Evolutionary conservation across 2,329 filamentous ascomycete genomes (phyloP).

Genomic region (Trichoderma guizhouense): DNA sequence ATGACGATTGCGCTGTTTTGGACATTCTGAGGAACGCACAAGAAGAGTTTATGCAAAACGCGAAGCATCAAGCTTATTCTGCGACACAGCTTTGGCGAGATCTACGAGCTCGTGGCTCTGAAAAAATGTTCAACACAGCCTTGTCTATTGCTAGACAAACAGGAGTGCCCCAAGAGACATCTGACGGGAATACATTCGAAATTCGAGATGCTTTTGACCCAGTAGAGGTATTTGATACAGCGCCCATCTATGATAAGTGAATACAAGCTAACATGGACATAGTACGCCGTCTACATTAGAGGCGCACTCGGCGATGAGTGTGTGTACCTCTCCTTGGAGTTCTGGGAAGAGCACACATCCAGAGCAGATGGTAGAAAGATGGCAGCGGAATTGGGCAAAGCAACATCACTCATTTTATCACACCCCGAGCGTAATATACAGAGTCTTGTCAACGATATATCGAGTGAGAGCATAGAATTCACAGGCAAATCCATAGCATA

Average conservation of each 20-base stretch:
- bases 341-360: background rate
- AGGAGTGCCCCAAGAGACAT: background rate
- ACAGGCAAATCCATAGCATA: background rate
- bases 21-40: background rate
- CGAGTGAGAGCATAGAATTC: background rate
- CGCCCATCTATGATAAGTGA: background rate
- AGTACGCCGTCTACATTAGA: background rate
- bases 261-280: background rate
- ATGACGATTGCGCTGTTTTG: background rate
- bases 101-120: background rate
- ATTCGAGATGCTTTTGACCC: background rate
- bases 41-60: background rate
- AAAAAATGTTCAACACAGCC: background rate
- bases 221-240: background rate
- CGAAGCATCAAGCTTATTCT: background rate
- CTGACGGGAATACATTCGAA: background rate
- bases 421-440: background rate
- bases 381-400: background rate
- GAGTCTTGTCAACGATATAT: background rate
- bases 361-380: background rate
- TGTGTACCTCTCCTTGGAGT: background rate
- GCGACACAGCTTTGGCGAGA: background rate
- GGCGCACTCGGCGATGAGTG: background rate
- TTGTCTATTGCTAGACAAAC: background rate
- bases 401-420: background rate